Evolutionary conservation across 106 monocot genomes (phyloP), one percentile per base, ranked within the genome.

Genomic region (Phalaenopsis aphrodite): DNA sequence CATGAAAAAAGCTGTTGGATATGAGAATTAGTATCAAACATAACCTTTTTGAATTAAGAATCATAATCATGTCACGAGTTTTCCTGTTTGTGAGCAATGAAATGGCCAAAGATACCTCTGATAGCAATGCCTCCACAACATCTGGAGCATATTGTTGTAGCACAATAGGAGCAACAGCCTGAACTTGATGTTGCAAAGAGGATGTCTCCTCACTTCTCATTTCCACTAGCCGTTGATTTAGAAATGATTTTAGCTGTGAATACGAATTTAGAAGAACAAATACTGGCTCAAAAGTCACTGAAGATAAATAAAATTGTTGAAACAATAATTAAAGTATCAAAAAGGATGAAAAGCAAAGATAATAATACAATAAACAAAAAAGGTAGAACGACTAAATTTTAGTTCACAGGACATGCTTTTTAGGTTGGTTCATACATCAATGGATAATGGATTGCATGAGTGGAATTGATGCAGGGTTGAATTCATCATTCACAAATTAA

Each of bases 21-120:
- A 16, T 42, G 17, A 74, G 38, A 74, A 43, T 69, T 37, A 11
- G 48, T 17, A 78, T 42, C 24, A 78, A 56, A 8, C 36, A 75
- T 78, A 36, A 99, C 99, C 99, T 95, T 85, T 88, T 93, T 41
- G 99, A 99, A 84, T 95, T 99, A 15, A 99, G 84, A 79, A 99
- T 92, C 99, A 99, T 99, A 74, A 99, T 99, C 81, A 99, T 78
- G 82, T 99, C 99, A 42, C 91, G 91, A 65, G 93, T 99, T 82
- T 91, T 99, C 83, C 83, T 42, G 57, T 93, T 85, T 89, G 93
- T 93, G 81, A 99, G 91, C 78, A 90, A 82, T 21, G 86, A 90
- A 81, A 99, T 91, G 46, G 85, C 94, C 61, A 52, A 83, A 8
- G 93, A 93, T 56, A 99, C 81, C 67, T 87, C 85, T 15, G 81